These are phyloP conservation scores for Boletus rex-veris DNA, from an alignment of 768 basidiomycete species.

Conservation along the genomic window DNA sequence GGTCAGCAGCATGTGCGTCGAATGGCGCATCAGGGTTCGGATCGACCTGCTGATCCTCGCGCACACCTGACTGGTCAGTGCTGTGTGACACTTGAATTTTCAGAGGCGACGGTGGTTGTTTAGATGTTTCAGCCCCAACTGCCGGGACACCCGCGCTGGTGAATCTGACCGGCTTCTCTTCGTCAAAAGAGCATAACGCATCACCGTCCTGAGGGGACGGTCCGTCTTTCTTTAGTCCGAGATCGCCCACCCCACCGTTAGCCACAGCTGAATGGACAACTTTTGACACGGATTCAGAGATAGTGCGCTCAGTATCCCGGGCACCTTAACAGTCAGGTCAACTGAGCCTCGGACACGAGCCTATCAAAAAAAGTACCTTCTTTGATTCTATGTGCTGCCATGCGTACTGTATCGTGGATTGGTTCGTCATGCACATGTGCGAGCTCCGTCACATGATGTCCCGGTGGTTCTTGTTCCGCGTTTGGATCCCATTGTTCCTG, in stretches of 20 bases:
- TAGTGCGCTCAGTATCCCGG: constrained; percentile 38
- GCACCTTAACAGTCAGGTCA: constrained; percentile 35
- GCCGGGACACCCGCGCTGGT: constrained; percentile 63
- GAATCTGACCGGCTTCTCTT: constrained; percentile 52
- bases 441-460: constrained; percentile 41
- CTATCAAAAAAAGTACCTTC: constrained; percentile 46
- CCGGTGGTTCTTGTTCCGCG: constrained; percentile 54
- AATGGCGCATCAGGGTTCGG: neutral
- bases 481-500: constrained; percentile 70
- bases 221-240: constrained; percentile 22
- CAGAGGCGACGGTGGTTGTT: constrained; percentile 40
- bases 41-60: constrained; percentile 11
- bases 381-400: constrained; percentile 37
- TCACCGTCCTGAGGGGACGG: constrained; percentile 46
- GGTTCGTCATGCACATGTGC: constrained; percentile 36
- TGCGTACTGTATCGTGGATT: constrained; percentile 32
- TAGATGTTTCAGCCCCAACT: constrained; percentile 61
- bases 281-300: constrained; percentile 35
- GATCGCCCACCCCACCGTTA: neutral
- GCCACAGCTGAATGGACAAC: constrained; percentile 34
- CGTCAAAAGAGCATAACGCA: constrained; percentile 49
- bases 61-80: constrained; percentile 25
- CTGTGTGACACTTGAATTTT: constrained; percentile 28
- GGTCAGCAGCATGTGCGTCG: constrained; percentile 40
- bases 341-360: neutral